Evolutionary conservation across 208 protist species (phyloP), one percentile per base, ranked within the genome.

Genomic region (Sergeia podlipaevii): DNA sequence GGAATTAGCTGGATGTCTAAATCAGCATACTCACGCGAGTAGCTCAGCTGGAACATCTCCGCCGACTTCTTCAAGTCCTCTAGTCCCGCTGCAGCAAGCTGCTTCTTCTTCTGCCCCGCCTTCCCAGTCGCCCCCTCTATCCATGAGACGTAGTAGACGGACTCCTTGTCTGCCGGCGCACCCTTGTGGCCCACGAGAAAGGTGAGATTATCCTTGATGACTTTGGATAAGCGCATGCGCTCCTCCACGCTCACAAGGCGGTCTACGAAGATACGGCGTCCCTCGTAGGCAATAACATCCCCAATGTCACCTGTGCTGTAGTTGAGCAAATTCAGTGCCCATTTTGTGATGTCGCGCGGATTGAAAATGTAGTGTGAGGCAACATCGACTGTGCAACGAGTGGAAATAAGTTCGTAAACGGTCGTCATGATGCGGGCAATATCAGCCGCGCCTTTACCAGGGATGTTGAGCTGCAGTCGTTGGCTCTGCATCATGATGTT

Each of bases 281-380:
- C 91, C 76, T 98, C 96, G 77, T 98, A 96, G 2, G 73, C 83
- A 50, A 97, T 84, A 27, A 85, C 92, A 44, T 97, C 91, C 28
- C 88, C 60, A 7, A 98, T 66, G 37, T 94, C 80, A 3, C 18
- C 41, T 8, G 89, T 57, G 57, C 89, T 74, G 80, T 98, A 99
- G 52, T 95, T 79, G 18, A 97, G 68, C 54, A 98, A 59, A 45
- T 93, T 91, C 32, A 97, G 54, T 13, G 87, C 80, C 95, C 97
- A 98, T 56, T 75, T 77, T 18, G 97, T 98, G 15, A 99, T 63
- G 56, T 99, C 97, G 51, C 97, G 95, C 20, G 97, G 97, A 38
- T 96, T 98, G 67, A 98, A 99, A 53, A 98, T 71, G 81, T 99
- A 99, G 67, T 99, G 97, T 17, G 93, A 91, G 21, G 94, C 82